Evolutionary conservation across 2,329 filamentous ascomycete genomes (phyloP).

Genomic region (Neospermospora avenae): DNA sequence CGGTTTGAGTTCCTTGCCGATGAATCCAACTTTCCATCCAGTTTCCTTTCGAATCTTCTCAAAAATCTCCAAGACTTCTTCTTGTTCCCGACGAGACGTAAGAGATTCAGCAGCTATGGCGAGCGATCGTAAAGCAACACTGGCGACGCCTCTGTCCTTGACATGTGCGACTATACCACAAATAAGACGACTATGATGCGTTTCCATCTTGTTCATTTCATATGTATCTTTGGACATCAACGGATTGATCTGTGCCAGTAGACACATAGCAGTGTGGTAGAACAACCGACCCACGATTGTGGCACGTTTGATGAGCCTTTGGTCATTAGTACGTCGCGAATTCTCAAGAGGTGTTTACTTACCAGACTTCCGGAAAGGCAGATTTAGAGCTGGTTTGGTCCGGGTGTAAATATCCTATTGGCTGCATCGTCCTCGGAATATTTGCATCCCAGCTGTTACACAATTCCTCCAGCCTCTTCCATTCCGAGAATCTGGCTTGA

Average conservation of each 20-base stretch:
- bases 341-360: slow-evolving; percentile 34
- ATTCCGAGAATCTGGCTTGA: slow-evolving; percentile 67
- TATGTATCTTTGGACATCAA: slow-evolving; percentile 51
- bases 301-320: slow-evolving; percentile 75
- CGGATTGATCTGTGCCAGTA: slow-evolving; percentile 79
- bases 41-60: slow-evolving; percentile 71
- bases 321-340: slow-evolving; percentile 26
- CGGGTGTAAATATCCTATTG: slow-evolving; percentile 72
- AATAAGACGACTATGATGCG: slow-evolving; percentile 76
- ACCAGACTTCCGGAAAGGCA: slow-evolving; percentile 84
- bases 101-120: slow-evolving; percentile 75
- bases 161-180: slow-evolving; percentile 87
- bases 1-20: slow-evolving; percentile 69
- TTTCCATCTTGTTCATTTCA: slow-evolving; percentile 67
- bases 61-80: slow-evolving; percentile 76
- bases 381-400: slow-evolving; percentile 67
- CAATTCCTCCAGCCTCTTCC: slow-evolving; percentile 74
- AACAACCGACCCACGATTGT: slow-evolving; percentile 81
- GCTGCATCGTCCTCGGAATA: slow-evolving; percentile 82
- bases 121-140: slow-evolving; percentile 74
- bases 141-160: slow-evolving; percentile 75
- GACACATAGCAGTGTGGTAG: slow-evolving; percentile 81
- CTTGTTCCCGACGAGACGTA: slow-evolving; percentile 66
- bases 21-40: slow-evolving; percentile 71
- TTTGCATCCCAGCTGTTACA: slow-evolving; percentile 79